Conservation (phyloP, 768 basidiomycete genomes). For the Hygrophoropsis aurantiaca region DNA sequence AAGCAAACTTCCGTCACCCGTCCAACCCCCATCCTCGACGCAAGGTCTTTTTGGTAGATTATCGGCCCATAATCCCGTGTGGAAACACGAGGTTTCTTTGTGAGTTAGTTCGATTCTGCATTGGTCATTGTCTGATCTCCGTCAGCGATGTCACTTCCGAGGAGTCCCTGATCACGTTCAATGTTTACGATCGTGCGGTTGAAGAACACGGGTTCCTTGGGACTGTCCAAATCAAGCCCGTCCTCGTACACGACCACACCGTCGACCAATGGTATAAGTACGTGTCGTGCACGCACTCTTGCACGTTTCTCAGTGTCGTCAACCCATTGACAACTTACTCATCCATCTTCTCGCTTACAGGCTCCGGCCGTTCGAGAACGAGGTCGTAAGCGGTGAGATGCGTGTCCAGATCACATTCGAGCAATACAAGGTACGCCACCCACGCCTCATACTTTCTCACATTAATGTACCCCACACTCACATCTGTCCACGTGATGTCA, state of each 20-base stretch:
- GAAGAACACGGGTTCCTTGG: conserved; percentile 89
- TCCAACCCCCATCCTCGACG: conserved; percentile 19
- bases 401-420: conserved; percentile 94
- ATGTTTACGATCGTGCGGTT: conserved; percentile 86
- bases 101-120: conserved; percentile 46
- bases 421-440: conserved; percentile 71
- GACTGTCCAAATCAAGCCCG: conserved; percentile 86
- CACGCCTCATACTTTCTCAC: conserved; percentile 21
- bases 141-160: conserved; percentile 92
- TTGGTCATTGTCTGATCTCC: conserved; percentile 14
- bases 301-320: conserved; percentile 11
- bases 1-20: conserved; percentile 32
- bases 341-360: conserved; percentile 35
- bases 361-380: conserved; percentile 73
- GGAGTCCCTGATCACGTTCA: conserved; percentile 78
- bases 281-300: conserved; percentile 34
- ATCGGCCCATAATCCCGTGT: conserved; percentile 87
- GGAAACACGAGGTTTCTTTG: conserved; percentile 99
- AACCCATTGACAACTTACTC: conserved; percentile 15
- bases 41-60: conserved; percentile 61
- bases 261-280: conserved; percentile 98
- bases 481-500: conserved; percentile 30
- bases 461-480: conserved; percentile 14
- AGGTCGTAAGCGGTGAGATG: conserved; percentile 89
- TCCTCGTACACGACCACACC: conserved; percentile 88